Evolutionary conservation across 225 moss, liverwort and hornwort genomes (phyloP), one percentile per base, ranked within the genome.

Genomic region (Physcomitrellopsis africana): DNA sequence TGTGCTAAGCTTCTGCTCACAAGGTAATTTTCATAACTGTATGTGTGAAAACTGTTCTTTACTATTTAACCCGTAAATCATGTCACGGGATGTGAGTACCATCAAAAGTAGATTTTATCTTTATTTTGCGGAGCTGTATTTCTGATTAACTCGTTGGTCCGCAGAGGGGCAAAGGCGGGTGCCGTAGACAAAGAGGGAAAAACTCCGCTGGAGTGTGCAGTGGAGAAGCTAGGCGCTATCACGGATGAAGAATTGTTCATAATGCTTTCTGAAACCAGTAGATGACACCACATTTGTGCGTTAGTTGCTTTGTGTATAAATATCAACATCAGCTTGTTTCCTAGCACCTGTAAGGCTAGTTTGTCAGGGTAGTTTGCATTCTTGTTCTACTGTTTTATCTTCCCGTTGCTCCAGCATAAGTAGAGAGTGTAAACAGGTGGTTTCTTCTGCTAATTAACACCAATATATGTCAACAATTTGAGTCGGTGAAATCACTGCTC

Each of bases 1-100:
- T 93, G 89, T 89, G 94, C 97, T 7, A 99, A 99, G 74, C 83
- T 99, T 69, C 78, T 99, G 56, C 84, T 99, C 23, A 72, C 91
- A 70, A 90, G 90, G 90, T 90, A 85, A 23, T 46, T 73, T 78
- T 81, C 68, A 71, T 72, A 56, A 63, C 56, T 76, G 57, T 48
- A 47, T 15, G 9, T 13, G 48, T 24, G 24, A 56, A 65, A n/a
- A 56, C 44, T 56, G 44, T 11, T 15, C 24, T 27, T 60, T 27
- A 66, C 8, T 27, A 57, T 54, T 49, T 19, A 46, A 42, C 49
- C 79, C 15, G 9, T 15, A 3, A 52, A 18, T 23, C 17, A 54
- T 54, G 24, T 22, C 5, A 63, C 44, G 9, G 27, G 68, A 20
- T 42, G 44, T 70, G 43, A 61, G 67, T 54, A 42, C 69, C 69